A percentile compares a stretch with the other conserved stretches of the same genome.
Evolutionary conservation across 192 early-diverging fungal species (phyloP).

Genomic region (Entomortierella beljakovae): DNA sequence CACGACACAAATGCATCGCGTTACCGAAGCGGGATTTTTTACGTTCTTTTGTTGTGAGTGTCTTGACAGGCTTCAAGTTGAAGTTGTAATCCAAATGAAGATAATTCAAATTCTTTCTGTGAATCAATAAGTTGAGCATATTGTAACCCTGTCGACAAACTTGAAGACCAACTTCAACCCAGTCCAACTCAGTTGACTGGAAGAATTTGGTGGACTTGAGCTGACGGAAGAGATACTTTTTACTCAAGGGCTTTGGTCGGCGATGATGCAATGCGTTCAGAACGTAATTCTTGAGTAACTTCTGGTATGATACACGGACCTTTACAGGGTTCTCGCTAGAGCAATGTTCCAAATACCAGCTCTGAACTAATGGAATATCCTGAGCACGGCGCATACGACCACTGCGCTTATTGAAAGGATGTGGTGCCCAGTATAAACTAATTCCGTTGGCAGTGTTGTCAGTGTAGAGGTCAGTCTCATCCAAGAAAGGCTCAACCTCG

Average conservation of each 20-base stretch:
- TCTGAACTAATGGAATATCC: constrained; percentile 96
- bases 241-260: constrained; percentile 88
- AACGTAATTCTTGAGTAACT: constrained; percentile 96
- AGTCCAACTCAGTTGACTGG: constrained; percentile 97
- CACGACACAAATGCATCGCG: constrained; percentile 93
- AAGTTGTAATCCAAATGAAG: constrained; percentile 99
- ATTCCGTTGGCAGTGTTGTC: constrained; percentile 95
- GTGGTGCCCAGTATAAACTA: constrained; percentile 97
- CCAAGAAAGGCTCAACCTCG: constrained; percentile 83
- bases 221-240: constrained; percentile 96
- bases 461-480: constrained; percentile 79
- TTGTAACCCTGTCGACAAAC: constrained; percentile 99
- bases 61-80: constrained; percentile 98
- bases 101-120: constrained; percentile 98
- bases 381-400: constrained; percentile 91
- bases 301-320: constrained; percentile 98
- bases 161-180: constrained; percentile 99
- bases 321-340: constrained; percentile 95
- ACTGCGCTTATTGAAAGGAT: constrained; percentile 94
- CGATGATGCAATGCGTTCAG: constrained; percentile 91
- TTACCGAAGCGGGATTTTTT: constrained; percentile 99
- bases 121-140: constrained; percentile 98
- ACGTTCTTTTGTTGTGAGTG: constrained; percentile 98
- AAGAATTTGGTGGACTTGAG: constrained; percentile 98
- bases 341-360: constrained; percentile 98